Evolutionary conservation across 2,329 filamentous ascomycete species (phyloP).

Genomic region (Arthrobotrys musiformis): DNA sequence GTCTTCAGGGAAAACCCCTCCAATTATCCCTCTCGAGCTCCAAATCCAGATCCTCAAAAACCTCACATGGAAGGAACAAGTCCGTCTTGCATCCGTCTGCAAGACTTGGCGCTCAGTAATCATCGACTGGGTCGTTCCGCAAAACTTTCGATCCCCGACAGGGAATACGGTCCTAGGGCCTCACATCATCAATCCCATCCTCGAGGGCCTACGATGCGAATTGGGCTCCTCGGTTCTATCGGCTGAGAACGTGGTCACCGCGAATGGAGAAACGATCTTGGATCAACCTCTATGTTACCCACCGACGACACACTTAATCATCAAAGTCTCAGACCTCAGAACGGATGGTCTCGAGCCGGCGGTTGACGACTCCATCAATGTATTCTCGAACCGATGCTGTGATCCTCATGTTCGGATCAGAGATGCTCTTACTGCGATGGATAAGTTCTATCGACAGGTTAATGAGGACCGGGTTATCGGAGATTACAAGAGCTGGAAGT

Average conservation of each 20-base stretch:
- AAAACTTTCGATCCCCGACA: constrained; percentile 38
- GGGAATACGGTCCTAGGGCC: constrained; percentile 43
- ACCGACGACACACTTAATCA: constrained; percentile 17
- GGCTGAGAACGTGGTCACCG: constrained; percentile 25
- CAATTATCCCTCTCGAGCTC: constrained; percentile 44
- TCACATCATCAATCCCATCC: constrained; percentile 36
- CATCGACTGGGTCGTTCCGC: constrained; percentile 40
- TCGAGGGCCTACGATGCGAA: constrained; percentile 38
- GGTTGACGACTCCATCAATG: constrained; percentile 35
- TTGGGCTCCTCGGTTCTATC: constrained; percentile 12
- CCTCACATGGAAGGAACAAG: constrained; percentile 45
- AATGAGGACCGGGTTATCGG: constrained; percentile 47
- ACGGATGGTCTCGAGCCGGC: constrained; percentile 41
- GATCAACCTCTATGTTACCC: constrained; percentile 46
- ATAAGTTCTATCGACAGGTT: constrained; percentile 45
- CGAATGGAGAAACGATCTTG: constrained; percentile 16
- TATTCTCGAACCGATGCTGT: constrained; percentile 44
- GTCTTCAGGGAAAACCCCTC: constrained; percentile 16
- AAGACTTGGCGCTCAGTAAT: constrained; percentile 44
- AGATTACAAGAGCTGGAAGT: constrained; percentile 47
- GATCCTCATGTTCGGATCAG: constrained; percentile 38
- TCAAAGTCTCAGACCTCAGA: constrained; percentile 37
- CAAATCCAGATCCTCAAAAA: constrained; percentile 49
- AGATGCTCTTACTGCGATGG: constrained; percentile 34
- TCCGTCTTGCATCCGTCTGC: constrained; percentile 40